phyloP scores from a whole-genome alignment of 2,329 filamentous ascomycete species.

The Alternaria panax region DNA sequence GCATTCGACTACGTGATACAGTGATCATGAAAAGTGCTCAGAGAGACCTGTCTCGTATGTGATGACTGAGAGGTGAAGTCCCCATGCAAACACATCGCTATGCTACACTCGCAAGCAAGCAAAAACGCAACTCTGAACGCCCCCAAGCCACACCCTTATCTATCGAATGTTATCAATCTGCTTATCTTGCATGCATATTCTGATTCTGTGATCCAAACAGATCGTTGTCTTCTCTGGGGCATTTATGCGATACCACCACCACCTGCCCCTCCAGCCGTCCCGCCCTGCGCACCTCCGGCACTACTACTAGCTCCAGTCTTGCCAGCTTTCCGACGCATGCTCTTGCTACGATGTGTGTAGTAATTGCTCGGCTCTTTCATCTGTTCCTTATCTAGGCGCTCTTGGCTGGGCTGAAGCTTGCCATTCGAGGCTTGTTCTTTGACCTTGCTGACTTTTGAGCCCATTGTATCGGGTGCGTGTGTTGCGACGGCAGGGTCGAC shows the following conservation, averaged over 20 bases:
- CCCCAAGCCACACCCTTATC: background rate
- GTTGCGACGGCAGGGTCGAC: no score
- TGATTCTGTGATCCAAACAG: background rate
- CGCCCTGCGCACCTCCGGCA: constrained; percentile 5
- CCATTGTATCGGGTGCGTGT: constrained; percentile 28
- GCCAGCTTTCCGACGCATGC: constrained; percentile 44
- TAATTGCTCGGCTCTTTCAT: constrained; percentile 47
- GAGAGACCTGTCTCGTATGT: background rate
- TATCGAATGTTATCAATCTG: background rate
- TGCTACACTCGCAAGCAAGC: background rate
- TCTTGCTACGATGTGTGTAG: constrained; percentile 44
- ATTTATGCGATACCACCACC: constrained; percentile 8
- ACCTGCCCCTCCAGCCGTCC: constrained; percentile 12
- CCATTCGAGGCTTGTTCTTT: constrained; percentile 19
- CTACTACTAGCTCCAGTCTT: constrained; percentile 16
- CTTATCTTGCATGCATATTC: background rate
- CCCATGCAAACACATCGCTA: background rate
- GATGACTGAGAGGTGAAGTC: background rate
- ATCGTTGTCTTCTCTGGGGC: background rate
- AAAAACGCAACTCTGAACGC: background rate
- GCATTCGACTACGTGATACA: background rate
- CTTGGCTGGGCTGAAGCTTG: constrained; percentile 35
- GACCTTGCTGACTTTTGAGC: constrained; percentile 40
- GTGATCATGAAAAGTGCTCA: background rate
- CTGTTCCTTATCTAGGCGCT: constrained; percentile 42